Evolutionary conservation across 2,329 filamentous ascomycete species (phyloP), one percentile per base, ranked within the genome.

Genomic region (Harringtonia lauricola): DNA sequence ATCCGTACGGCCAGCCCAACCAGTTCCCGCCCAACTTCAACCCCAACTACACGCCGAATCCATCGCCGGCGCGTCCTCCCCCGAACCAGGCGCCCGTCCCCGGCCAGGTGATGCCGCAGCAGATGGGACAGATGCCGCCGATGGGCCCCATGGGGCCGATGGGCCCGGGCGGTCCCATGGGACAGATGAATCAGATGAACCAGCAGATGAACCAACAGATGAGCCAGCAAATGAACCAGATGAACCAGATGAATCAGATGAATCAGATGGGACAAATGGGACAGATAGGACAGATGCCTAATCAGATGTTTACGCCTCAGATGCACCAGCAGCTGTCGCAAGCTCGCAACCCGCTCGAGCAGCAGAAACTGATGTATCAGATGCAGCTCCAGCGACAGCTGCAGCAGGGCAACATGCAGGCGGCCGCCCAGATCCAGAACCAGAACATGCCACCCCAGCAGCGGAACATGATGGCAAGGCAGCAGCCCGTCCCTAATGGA

Each of bases 321-420:
- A 57, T 59, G 43, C 62, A 62, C 40, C 62, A 64, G 45, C 59
- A 60, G 53, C 61, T 64, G 55, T 51, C 53, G 1, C 67, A 69
- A 44, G 67, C 63, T 41, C 72, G 71, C 44, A 68, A 75, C 53
- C 70, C 68, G 37, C 72, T 84, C 49, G 82, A 86, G 34, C 81
- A 86, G 55, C 80, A 87, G 51, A 83, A 87, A 55, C 74, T 87
- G 59, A 71, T 82, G 39, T 90, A 94, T 55, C 86, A 94, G 53
- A 84, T 94, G 77, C 83, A 86, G 48, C 63, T 94, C 42, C 85
- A 94, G 55, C 78, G 83, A 45, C 85, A 89, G 55, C 72, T 83
- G 34, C 79, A 84, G 48, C 77, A 81, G 50, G 67, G 62, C 36
- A 64, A 62, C 36, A 65, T 71, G 60, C 64, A 68, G 31, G 62